These are phyloP conservation scores for Cyclotella kingstonii DNA, from an alignment of 108 stramenopile species.

Conservation along the genomic window DNA sequence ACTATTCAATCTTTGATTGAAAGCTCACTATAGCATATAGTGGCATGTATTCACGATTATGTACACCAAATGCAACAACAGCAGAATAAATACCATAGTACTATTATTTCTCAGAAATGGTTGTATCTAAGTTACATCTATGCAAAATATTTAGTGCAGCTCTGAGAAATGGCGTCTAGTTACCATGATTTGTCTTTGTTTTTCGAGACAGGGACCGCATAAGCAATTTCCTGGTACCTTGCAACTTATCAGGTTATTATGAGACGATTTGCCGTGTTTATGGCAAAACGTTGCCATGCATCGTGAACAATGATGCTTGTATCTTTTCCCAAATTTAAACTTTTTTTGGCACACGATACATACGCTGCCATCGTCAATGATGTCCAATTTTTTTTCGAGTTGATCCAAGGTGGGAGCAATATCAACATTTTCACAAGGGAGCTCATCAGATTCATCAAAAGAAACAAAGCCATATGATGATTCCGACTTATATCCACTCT, in stretches of 20 bases:
- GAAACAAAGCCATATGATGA: neutral
- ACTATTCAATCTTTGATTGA: neutral
- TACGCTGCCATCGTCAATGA: constrained; percentile 29
- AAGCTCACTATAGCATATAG: too few relatives aligned
- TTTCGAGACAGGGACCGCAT: constrained; percentile 35
- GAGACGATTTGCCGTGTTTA: constrained; percentile 52
- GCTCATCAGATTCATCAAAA: constrained; percentile 1
- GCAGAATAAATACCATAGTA: too few relatives aligned
- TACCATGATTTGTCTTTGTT: neutral
- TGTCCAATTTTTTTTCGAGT: too few relatives aligned
- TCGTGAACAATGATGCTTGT: constrained; percentile 50
- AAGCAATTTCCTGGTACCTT: constrained; percentile 48
- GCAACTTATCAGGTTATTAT: constrained; percentile 43
- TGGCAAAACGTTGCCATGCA: constrained; percentile 60
- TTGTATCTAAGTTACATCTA: too few relatives aligned
- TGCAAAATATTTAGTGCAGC: too few relatives aligned
- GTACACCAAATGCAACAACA: too few relatives aligned
- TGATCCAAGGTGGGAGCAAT: too few relatives aligned
- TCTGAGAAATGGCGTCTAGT: too few relatives aligned
- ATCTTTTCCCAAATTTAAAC: constrained; percentile 48
- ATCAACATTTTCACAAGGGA: too few relatives aligned
- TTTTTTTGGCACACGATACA: constrained; percentile 51
- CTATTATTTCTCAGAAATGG: too few relatives aligned
- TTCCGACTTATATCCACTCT: neutral
- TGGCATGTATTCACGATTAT: too few relatives aligned